phyloP scores from a whole-genome alignment of 202 grass and related monocot species.

The Elaeis oleifera region DNA sequence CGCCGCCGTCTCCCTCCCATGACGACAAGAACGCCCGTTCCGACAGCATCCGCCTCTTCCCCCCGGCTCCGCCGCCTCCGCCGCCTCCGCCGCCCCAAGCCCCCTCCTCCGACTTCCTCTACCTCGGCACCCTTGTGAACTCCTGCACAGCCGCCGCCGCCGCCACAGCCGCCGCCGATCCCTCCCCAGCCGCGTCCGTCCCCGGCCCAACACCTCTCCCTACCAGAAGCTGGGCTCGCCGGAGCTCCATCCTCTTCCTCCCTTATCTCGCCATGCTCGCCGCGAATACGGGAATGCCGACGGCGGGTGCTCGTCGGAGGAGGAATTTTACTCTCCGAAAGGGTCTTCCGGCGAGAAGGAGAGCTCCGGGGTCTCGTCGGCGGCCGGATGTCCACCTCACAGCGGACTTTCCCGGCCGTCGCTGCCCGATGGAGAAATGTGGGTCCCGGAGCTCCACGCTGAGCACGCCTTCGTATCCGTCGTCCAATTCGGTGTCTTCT shows the following conservation, averaged over 20 bases:
- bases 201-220: too few species aligned
- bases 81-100: conserved; percentile 36
- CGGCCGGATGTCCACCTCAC: conserved; percentile 20
- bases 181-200: conserved; percentile 10
- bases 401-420: conserved; percentile 26
- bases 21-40: conserved; percentile 41
- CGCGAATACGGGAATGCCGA: conserved; percentile 25
- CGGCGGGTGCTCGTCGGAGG: conserved; percentile 41
- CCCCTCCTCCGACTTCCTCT: conserved; percentile 88
- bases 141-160: conserved; percentile 18
- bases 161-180: not conserved
- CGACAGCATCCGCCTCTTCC: conserved; percentile 71
- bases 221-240: conserved; percentile 41
- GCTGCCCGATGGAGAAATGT: conserved; percentile 36
- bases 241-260: conserved; percentile 78
- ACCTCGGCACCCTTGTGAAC: conserved; percentile 74
- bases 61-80: conserved; percentile 22
- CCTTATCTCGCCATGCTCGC: conserved; percentile 43
- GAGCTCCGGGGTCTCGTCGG: conserved; percentile 36
- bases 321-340: conserved; percentile 74
- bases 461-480: conserved; percentile 78
- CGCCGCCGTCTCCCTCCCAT: conserved; percentile 25
- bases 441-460: conserved; percentile 53
- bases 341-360: conserved; percentile 38
- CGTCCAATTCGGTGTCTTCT: conserved; percentile 57